Percentiles rank a stretch among this genome's conserved stretches.
These are phyloP conservation scores for Fusarium continuum DNA, from an alignment of 2,329 filamentous ascomycete genomes.

Conservation along the genomic window DNA sequence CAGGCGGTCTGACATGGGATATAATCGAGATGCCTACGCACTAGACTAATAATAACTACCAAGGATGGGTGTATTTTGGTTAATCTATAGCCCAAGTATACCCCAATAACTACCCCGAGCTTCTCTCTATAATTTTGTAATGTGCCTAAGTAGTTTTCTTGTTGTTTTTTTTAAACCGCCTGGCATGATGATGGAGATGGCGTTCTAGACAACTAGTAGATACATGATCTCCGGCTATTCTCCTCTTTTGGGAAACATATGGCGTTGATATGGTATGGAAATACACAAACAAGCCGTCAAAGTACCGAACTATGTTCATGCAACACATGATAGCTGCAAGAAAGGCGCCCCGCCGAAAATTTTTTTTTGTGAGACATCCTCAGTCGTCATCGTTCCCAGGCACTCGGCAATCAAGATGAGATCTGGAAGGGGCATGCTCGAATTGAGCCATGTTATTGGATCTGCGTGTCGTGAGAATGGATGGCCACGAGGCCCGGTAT, in stretches of 20 bases:
- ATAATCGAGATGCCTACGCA: no score
- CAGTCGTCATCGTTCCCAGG: slow-evolving; percentile 6
- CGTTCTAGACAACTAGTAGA: not conserved
- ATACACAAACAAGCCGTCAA: not conserved
- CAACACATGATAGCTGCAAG: slow-evolving; percentile 22
- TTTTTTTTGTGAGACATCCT: slow-evolving; percentile 21
- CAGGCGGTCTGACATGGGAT: no score
- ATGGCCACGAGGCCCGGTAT: slow-evolving; percentile 25
- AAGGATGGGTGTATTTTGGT: no score
- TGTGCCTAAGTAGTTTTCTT: no score
- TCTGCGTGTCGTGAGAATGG: not conserved
- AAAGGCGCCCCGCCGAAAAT: not conserved
- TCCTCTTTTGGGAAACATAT: not conserved
- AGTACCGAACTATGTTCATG: slow-evolving; percentile 11
- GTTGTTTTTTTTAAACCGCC: no score
- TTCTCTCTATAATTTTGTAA: no score
- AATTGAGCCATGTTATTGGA: slow-evolving; percentile 25
- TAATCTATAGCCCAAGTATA: no score
- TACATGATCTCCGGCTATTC: not conserved
- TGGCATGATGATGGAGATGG: slow-evolving; percentile 14
- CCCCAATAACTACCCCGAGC: no score
- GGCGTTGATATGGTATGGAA: not conserved
- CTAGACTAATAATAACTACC: no score
- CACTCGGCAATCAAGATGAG: slow-evolving; percentile 21
- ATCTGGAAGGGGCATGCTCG: slow-evolving; percentile 30